Evolutionary conservation across 495 filamentous ascomycete species (phyloP).

Genomic region (Neurospora discreta): DNA sequence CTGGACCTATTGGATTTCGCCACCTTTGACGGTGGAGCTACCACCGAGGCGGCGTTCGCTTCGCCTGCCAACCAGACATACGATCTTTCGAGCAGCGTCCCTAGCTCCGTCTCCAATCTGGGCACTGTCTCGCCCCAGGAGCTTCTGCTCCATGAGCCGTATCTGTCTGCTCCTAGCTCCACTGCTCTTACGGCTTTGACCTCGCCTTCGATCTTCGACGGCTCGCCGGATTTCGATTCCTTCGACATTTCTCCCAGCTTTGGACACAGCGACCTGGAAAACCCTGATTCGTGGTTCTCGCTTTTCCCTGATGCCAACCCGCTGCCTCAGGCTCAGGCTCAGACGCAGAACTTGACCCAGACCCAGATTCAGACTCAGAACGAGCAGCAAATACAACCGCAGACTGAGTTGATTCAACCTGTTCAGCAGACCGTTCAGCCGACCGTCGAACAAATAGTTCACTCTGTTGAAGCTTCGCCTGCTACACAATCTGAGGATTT

Average conservation of each 20-base stretch:
- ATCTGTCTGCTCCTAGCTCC: conserved; percentile 69
- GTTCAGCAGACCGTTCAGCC: conserved; percentile 1
- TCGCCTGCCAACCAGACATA: conserved; percentile 39
- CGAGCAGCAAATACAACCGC: background rate
- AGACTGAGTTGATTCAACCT: background rate
- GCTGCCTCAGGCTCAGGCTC: background rate
- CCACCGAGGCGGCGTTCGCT: conserved; percentile 33
- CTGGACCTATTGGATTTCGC: conserved; percentile 40
- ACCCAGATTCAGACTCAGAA: background rate
- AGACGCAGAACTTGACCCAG: background rate
- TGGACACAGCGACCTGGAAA: conserved; percentile 36
- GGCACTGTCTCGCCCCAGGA: conserved; percentile 82
- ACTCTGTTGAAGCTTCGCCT: conserved; percentile 31
- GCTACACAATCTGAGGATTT: conserved; percentile 30
- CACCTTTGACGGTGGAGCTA: conserved; percentile 40
- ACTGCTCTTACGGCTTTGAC: conserved; percentile 74
- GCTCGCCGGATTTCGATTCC: conserved; percentile 58
- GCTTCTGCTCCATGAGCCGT: conserved; percentile 53
- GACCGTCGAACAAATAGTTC: conserved; percentile 1
- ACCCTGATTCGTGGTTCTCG: conserved; percentile 44
- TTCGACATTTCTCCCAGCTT: conserved; percentile 70
- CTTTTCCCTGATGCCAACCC: conserved; percentile 52
- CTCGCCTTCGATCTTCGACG: conserved; percentile 65
- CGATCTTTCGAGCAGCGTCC: conserved; percentile 31
- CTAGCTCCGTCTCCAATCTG: conserved; percentile 35